Base-by-base conservation (phyloP, 352 stramenopile species). In the Blastocystis sp. region DNA sequence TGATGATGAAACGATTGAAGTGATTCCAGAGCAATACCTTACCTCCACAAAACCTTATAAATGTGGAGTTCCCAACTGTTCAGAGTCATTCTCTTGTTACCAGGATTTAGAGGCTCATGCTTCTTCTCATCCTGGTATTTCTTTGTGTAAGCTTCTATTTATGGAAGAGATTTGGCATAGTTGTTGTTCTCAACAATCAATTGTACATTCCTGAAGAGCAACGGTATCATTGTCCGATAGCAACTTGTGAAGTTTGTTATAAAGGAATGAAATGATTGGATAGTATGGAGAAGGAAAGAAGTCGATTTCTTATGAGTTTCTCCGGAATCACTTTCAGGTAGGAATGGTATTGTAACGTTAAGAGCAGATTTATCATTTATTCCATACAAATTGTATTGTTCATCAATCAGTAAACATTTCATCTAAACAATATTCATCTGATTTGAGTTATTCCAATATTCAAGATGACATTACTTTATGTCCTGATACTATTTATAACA, bases 261-360 rank as follows among this genome's bases (percentile, higher is more conserved):
- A 32, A 0, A 11, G 27, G 2, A 27, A 37, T 27, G 14, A 29
- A 35, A 42, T 1, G 5, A 12, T 67, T 12, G 51, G 35, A 7
- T 83, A 83, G 71, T 83, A 49, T 43, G 71, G 71, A 2, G 49
- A 83, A 0, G 71, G 71, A 0, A 83, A 66, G 32, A 63, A 65
- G 29, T 29, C 71, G 19, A 14, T 43, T 9, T 24, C 71, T 11
- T 83, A 67, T 39, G 51, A 39, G 32, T 19, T 14, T 16, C 49
- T 83, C 14, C 46, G 71, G 39, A 24, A 35, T 11, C 71, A 83
- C 42, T 83, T 52, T 43, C 43, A 51, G 16, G 63, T 43, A 7
- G 12, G 54, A 32, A n/a, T 61, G 12, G 19, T 7, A 12, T n/a
- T 3, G 5, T 61, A 12, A n/a, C 19, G 2, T 61, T 3, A 77